Conservation (phyloP, 2,329 filamentous ascomycete species). For the Helicocarpus griseus region DNA sequence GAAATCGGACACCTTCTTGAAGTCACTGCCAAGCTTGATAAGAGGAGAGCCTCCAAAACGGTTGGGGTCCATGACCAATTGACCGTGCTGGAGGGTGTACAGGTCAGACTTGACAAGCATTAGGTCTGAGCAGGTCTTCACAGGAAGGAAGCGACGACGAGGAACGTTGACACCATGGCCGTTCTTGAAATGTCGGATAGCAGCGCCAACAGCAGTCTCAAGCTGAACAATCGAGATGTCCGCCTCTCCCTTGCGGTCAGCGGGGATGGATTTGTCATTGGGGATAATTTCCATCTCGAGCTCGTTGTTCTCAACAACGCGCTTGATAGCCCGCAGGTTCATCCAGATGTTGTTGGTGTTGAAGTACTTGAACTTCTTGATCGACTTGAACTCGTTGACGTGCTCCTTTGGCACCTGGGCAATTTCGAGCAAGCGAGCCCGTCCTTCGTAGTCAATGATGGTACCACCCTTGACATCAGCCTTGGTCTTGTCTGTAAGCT, state of each 20-base stretch:
- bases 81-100: slow-evolving; percentile 96
- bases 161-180: slow-evolving; percentile 98
- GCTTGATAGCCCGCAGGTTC: slow-evolving; percentile 95
- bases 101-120: slow-evolving; percentile 99
- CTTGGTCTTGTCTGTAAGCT: slow-evolving; percentile 99
- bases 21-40: slow-evolving; percentile 97
- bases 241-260: slow-evolving; percentile 99
- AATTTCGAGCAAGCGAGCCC: slow-evolving; percentile 92
- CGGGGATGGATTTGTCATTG: slow-evolving; percentile 96
- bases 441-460: slow-evolving; percentile 98
- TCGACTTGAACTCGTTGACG: slow-evolving; percentile 99
- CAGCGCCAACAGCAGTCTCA: slow-evolving; percentile 95
- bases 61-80: slow-evolving; percentile 92
- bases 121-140: slow-evolving; percentile 99
- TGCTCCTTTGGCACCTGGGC: slow-evolving; percentile 99
- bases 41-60: slow-evolving; percentile 93
- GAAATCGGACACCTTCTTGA: slow-evolving; percentile 95
- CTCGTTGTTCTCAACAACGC: slow-evolving; percentile 96
- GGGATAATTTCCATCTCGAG: slow-evolving; percentile 99
- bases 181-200: slow-evolving; percentile 97
- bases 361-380: slow-evolving; percentile 99
- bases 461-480: slow-evolving; percentile 99
- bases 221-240: slow-evolving; percentile 96
- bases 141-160: slow-evolving; percentile 92
- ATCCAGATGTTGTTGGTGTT: slow-evolving; percentile 99